Conservation (phyloP, 257 asterid species). For the Nicotiana otophora region DNA sequence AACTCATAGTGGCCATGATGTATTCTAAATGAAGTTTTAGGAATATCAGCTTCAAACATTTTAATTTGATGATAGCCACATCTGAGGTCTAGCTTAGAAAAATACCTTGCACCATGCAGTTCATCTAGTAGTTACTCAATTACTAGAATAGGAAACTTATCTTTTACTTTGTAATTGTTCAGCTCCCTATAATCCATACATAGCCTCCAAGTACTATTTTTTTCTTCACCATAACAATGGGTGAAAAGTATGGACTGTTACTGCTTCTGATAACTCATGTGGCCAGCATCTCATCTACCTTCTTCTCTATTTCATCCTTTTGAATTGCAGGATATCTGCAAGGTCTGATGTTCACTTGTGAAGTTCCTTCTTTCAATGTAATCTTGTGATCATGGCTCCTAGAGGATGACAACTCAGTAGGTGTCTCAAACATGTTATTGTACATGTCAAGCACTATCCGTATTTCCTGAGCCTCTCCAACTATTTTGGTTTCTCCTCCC, state of each 20-base stretch:
- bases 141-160: background rate
- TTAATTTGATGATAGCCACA: background rate
- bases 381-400: background rate
- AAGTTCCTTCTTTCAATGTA: background rate
- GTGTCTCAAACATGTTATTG: background rate
- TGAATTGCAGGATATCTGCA: background rate
- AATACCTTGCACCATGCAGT: background rate
- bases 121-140: background rate
- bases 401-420: background rate
- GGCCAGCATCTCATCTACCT: background rate
- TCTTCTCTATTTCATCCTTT: background rate
- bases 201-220: background rate
- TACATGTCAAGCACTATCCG: background rate
- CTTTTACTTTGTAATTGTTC: background rate
- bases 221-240: background rate
- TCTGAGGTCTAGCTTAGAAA: background rate
- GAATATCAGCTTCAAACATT: background rate
- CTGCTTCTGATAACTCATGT: background rate
- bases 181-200: background rate
- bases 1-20: conserved; percentile 3
- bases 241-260: background rate
- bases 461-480: too few species aligned
- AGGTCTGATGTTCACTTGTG: background rate
- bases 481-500: too few species aligned
- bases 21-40: background rate